Base-by-base conservation (phyloP, 805 yeast genomes). In the Teunomyces pallodes region DNA sequence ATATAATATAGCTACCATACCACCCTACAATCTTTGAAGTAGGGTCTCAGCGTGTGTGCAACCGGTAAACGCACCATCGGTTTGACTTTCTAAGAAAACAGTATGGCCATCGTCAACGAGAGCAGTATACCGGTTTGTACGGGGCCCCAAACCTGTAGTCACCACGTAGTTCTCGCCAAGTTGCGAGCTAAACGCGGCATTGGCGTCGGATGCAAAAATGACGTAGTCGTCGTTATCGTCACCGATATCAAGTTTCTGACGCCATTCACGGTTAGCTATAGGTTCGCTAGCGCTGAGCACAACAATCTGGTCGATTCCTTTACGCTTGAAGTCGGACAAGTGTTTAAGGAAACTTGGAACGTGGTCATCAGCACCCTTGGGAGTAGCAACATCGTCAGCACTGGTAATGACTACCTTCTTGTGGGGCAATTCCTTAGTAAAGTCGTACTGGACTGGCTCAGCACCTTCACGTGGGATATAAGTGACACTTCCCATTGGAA, bases 1-100 rank as follows among this genome's bases (percentile, higher is more conserved):
- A 5, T 20, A 20, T 20, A 3, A 20, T 20, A 10, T 17, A 16
- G 9, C 14, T 13, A 32, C 16, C 6, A 14, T 12, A 14, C 9
- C 20, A 33, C 13, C 9, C 30, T 52, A 59, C 42, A 64, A 49
- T 49, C 53, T 57, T 7, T 52, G 54, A 40, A 66, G 62, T 29
- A 66, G 40, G 33, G 60, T 57, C 10, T 52, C 52, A 32, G 69
- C 64, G 35, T 55, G 44, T 27, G 67, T 58, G 32, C 54, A 54
- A 16, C 58, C 62, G 36, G 64, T 51, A 52, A 54, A 62, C 12
- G 54, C 64, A 32, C 60, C 60, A n/a, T 56, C 51, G 5, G 32
- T 47, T 16, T 53, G 52, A 27, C 53, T 48, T 14, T 38, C 48
- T 41, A 54, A 54, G 59, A 60, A 62, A 20, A 53, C 47, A 30